phyloP scores from a whole-genome alignment of 345 rosid genomes.

The Excoecaria cochinchinensis region DNA sequence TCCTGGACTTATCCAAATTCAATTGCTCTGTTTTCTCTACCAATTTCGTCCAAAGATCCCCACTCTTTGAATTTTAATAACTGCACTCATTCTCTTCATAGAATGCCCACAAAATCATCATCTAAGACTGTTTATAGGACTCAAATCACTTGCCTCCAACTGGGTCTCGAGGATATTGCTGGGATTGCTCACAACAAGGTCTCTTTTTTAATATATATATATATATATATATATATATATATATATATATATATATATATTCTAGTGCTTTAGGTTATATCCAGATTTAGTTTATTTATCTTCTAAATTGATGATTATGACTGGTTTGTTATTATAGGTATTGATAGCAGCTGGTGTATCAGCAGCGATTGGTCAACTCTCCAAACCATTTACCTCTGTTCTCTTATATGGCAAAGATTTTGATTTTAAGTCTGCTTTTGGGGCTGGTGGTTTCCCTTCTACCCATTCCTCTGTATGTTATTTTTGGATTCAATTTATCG shows the following conservation, averaged over 20 bases:
- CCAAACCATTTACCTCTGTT: conserved; percentile 69
- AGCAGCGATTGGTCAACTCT: conserved; percentile 79
- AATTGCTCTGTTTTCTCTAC: not conserved
- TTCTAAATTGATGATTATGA: not conserved
- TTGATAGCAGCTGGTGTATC: conserved; percentile 71
- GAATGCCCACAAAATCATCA: conserved; percentile 25
- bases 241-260: no score
- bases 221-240: no score
- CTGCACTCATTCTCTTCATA: conserved; percentile 9
- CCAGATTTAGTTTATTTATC: not conserved
- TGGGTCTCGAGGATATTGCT: conserved; percentile 57
- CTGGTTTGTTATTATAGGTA: conserved; percentile 38
- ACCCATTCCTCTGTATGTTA: conserved; percentile 72
- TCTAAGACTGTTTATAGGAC: not conserved
- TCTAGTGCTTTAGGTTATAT: not conserved
- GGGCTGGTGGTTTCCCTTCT: conserved; percentile 94
- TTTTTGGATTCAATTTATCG: not conserved
- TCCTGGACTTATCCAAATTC: not conserved
- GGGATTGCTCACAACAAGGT: conserved; percentile 74
- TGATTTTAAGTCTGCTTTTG: conserved; percentile 53
- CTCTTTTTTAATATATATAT: no score
- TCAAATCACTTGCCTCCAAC: conserved; percentile 33
- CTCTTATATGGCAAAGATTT: conserved; percentile 58
- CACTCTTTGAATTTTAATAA: conserved; percentile 8
- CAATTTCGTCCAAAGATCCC: conserved; percentile 14